These are phyloP conservation scores for Tricholomella constricta DNA, from an alignment of 768 basidiomycete genomes.

Conservation along the genomic window DNA sequence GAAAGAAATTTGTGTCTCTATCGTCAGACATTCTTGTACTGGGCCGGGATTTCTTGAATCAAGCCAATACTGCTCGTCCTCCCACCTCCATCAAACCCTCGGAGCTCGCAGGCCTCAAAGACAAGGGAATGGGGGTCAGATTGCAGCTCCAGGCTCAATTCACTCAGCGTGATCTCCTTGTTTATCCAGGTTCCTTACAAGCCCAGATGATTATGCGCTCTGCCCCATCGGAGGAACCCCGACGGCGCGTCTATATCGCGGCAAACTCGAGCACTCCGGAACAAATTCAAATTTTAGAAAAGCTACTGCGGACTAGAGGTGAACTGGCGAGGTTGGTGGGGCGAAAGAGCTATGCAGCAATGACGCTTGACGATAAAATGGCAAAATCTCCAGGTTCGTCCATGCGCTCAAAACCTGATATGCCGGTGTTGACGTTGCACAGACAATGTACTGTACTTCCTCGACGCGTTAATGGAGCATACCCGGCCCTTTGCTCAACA, in stretches of 20 bases:
- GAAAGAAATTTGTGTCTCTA: conserved; percentile 82
- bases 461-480: conserved; percentile 78
- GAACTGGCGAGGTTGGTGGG: conserved; percentile 86
- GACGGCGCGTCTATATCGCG: conserved; percentile 82
- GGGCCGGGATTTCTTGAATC: conserved; percentile 82
- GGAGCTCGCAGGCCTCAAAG: conserved; percentile 73
- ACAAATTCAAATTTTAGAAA: conserved; percentile 78
- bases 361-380: conserved; percentile 95
- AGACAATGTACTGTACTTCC: conserved; percentile 89
- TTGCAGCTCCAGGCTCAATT: conserved; percentile 75
- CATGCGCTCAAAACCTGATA: not conserved
- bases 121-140: conserved; percentile 74
- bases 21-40: conserved; percentile 89
- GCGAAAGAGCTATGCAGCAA: conserved; percentile 81
- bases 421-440: not conserved
- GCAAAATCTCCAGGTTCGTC: conserved; percentile 84
- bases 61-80: conserved; percentile 60
- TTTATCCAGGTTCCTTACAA: conserved; percentile 86
- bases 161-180: conserved; percentile 71
- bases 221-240: conserved; percentile 81
- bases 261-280: conserved; percentile 73
- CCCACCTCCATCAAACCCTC: conserved; percentile 69
- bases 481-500: conserved; percentile 75
- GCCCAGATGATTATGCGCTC: conserved; percentile 93
- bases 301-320: conserved; percentile 72